phyloP scores from a whole-genome alignment of 139 green algal species.

The Penium margaritaceum region DNA sequence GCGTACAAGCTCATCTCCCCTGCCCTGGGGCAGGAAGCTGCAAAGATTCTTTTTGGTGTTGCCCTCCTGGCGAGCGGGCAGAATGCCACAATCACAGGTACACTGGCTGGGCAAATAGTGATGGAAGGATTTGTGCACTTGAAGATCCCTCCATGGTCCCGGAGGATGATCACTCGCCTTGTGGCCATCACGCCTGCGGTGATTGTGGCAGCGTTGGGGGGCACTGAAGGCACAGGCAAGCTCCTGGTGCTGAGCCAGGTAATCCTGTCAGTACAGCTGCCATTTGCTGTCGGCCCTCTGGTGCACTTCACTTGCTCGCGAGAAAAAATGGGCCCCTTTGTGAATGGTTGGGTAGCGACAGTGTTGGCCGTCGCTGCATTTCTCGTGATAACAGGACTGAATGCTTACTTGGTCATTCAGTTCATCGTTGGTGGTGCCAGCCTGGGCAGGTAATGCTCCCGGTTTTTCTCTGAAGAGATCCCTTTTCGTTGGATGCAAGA shows the following conservation, averaged over 20 bases:
- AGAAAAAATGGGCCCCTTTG: conserved; percentile 48
- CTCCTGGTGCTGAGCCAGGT: conserved; percentile 57
- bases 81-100: conserved; percentile 68
- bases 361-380: conserved; percentile 39
- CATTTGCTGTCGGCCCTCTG: conserved; percentile 59
- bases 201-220: conserved; percentile 54
- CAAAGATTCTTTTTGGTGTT: conserved; percentile 39
- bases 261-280: conserved; percentile 59
- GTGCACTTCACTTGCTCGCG: conserved; percentile 58
- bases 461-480: too few species aligned
- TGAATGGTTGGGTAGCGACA: conserved; percentile 39
- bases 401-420: conserved; percentile 51
- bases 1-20: conserved; percentile 54
- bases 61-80: conserved; percentile 53
- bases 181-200: conserved; percentile 48
- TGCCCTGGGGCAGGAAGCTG: conserved; percentile 50
- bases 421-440: not conserved
- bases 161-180: conserved; percentile 46
- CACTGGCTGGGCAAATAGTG: conserved; percentile 72
- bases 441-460: too few species aligned
- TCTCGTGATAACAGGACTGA: conserved; percentile 53
- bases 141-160: conserved; percentile 39
- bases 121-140: conserved; percentile 59
- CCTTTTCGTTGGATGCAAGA: too few species aligned
- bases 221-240: conserved; percentile 48